A percentile compares a stretch with the other conserved stretches of the same genome.
These are phyloP conservation scores for Vitis amurensis DNA, from an alignment of 164 flowering plant genomes.

Conservation along the genomic window DNA sequence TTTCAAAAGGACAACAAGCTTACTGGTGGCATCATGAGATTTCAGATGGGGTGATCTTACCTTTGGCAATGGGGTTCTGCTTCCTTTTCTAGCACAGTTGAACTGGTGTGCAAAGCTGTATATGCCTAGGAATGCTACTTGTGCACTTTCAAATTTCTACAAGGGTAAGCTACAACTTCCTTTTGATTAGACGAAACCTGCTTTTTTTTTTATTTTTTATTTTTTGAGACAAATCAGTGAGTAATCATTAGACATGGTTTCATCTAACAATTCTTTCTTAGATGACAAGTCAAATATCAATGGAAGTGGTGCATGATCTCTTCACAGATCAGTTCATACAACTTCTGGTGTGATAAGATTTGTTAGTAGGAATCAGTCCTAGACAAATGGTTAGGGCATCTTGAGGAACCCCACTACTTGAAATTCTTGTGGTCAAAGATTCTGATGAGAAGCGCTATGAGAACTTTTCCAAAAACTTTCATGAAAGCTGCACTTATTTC, in stretches of 20 bases:
- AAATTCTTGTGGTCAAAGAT: constrained; percentile 82
- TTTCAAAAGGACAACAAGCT: too few relatives aligned
- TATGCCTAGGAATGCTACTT: constrained; percentile 55
- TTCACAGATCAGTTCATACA: constrained; percentile 70
- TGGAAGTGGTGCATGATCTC: constrained; percentile 35
- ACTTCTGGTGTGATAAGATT: constrained; percentile 88
- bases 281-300: too few relatives aligned
- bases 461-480: too few relatives aligned
- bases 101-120: constrained; percentile 47
- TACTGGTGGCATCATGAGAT: too few relatives aligned
- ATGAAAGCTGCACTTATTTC: too few relatives aligned
- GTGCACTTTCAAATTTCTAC: constrained; percentile 54
- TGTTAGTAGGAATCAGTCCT: constrained; percentile 79
- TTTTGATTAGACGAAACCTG: constrained; percentile 31
- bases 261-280: too few relatives aligned
- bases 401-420: constrained; percentile 88
- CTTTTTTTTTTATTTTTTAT: too few relatives aligned
- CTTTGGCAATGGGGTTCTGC: constrained; percentile 42
- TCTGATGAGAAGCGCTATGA: constrained; percentile 26
- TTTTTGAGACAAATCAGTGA: too few relatives aligned
- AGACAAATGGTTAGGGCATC: constrained; percentile 84
- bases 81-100: constrained; percentile 42
- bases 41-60: constrained; percentile 2
- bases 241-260: too few relatives aligned
- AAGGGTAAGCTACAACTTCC: constrained; percentile 43